A percentile compares a stretch with the other conserved stretches of the same genome.
Conservation (phyloP, 306 rosid species). For the Castanea sativa region DNA sequence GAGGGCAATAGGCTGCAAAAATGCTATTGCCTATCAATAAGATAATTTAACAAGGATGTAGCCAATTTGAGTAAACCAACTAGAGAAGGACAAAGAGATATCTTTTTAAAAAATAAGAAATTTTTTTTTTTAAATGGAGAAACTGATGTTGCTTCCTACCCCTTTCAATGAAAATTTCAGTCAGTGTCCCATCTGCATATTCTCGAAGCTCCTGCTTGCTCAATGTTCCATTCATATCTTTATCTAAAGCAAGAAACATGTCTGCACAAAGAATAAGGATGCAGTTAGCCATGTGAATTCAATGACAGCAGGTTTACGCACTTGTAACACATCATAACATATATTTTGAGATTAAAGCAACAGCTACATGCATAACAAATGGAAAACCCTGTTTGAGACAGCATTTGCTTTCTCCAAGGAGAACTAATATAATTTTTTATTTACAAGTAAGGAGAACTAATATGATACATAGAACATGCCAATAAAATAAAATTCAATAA, state of each 20-base stretch:
- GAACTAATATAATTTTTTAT: neutral
- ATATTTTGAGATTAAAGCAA: neutral
- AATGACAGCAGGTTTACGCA: neutral
- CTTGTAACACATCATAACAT: constrained; percentile 9
- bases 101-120: neutral
- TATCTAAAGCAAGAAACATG: constrained; percentile 90
- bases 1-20: neutral
- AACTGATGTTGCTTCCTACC: constrained; percentile 39
- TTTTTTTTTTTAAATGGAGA: neutral
- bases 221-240: constrained; percentile 73
- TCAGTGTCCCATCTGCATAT: constrained; percentile 94
- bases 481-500: neutral
- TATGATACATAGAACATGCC: neutral
- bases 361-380: neutral
- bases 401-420: neutral
- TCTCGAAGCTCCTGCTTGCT: constrained; percentile 97
- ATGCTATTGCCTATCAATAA: neutral
- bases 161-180: constrained; percentile 95
- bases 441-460: no score
- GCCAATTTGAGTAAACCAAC: neutral
- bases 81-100: neutral
- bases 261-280: constrained; percentile 47
- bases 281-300: constrained; percentile 12
- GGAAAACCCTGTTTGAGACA: neutral
- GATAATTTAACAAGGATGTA: neutral